phyloP scores from a whole-genome alignment of 164 flowering plant genomes.

The Dillenia turbinata region DNA sequence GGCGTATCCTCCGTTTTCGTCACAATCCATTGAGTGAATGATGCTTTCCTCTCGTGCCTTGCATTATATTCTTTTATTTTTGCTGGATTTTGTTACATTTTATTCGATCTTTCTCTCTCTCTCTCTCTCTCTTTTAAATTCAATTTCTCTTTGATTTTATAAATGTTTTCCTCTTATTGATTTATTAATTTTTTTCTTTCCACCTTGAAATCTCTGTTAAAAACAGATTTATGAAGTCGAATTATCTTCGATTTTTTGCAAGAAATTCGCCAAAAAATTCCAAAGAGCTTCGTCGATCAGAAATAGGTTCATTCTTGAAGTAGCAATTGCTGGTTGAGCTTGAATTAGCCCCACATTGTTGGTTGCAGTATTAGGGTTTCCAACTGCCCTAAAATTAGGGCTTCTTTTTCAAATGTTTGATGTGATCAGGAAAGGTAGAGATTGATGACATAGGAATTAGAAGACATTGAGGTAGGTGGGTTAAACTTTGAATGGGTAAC shows the following conservation, averaged over 20 bases:
- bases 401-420: background rate
- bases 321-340: no score
- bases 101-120: background rate
- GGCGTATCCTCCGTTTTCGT: background rate
- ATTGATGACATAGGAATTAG: no score
- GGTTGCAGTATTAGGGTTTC: background rate
- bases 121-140: background rate
- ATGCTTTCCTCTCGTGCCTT: background rate
- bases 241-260: no score
- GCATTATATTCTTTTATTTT: background rate
- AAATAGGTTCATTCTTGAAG: no score
- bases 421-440: slow-evolving; percentile 13
- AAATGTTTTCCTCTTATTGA: no score
- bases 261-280: no score
- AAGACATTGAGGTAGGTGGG: no score
- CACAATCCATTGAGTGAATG: background rate
- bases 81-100: background rate
- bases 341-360: background rate
- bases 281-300: no score
- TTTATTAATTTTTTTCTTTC: no score
- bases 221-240: no score
- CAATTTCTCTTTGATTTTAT: background rate
- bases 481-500: slow-evolving; percentile 40
- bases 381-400: no score
- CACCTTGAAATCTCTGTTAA: no score